These are phyloP conservation scores for Chaetomidium leptoderma DNA, from an alignment of 495 filamentous ascomycete genomes.

Conservation along the genomic window DNA sequence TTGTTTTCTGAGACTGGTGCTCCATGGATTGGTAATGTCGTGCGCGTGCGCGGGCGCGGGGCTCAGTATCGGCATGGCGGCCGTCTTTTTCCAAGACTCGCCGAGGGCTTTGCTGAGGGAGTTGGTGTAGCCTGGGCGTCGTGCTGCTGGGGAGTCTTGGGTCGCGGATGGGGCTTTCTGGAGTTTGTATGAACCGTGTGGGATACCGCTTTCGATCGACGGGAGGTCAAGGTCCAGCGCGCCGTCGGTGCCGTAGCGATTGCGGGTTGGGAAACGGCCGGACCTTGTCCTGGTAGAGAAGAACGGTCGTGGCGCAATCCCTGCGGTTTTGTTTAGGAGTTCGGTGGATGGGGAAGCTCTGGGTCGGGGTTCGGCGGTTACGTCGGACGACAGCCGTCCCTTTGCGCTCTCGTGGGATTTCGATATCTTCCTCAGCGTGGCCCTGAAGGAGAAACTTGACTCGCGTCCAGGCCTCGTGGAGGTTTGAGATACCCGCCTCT, in stretches of 20 bases:
- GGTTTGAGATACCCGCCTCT: too few relatives aligned
- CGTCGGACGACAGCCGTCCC: neutral
- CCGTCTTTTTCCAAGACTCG: neutral
- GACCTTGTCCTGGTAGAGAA: too few relatives aligned
- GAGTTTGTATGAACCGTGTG: too few relatives aligned
- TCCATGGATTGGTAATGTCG: slow-evolving; percentile 1
- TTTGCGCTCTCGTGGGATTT: slow-evolving; percentile 1
- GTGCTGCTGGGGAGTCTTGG: neutral
- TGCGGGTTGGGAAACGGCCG: too few relatives aligned
- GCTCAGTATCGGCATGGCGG: neutral
- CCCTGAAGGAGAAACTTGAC: slow-evolving; percentile 5
- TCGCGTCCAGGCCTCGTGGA: too few relatives aligned
- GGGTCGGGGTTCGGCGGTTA: neutral
- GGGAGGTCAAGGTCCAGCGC: too few relatives aligned
- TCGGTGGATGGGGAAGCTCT: neutral
- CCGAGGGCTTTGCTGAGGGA: neutral
- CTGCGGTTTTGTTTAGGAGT: slow-evolving; percentile 4
- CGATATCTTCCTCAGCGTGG: slow-evolving; percentile 10
- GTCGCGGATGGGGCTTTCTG: neutral
- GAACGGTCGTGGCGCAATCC: slow-evolving; percentile 1
- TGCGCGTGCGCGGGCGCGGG: neutral
- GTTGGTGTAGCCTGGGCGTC: slow-evolving; percentile 3
- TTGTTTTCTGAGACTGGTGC: neutral
- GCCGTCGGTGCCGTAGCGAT: too few relatives aligned
- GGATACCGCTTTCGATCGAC: too few relatives aligned